phyloP scores from a whole-genome alignment of 2,329 filamentous ascomycete species.

The Juglanconis sp. region DNA sequence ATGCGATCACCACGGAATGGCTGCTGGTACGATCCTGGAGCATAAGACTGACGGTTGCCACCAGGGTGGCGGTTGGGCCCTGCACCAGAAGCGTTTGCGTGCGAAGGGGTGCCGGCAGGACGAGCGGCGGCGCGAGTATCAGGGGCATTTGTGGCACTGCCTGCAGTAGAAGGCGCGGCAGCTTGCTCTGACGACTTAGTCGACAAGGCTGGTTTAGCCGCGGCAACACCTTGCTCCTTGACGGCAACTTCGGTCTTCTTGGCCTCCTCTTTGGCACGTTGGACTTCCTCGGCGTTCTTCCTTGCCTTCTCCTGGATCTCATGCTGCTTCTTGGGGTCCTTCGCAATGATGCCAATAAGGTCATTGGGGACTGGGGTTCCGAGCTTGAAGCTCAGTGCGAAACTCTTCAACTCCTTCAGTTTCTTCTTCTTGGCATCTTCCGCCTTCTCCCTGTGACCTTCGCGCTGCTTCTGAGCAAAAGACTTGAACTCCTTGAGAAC shows the following conservation, averaged over 20 bases:
- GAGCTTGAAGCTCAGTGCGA: conserved; percentile 90
- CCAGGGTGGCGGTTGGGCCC: conserved; percentile 43
- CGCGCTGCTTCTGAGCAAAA: conserved; percentile 58
- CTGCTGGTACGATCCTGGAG: conserved; percentile 44
- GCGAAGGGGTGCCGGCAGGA: conserved; percentile 30
- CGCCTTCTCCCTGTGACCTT: conserved; percentile 53
- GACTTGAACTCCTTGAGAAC: conserved; percentile 62
- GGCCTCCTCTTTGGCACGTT: conserved; percentile 15
- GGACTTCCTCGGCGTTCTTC: conserved; percentile 66
- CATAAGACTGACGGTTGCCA: conserved; percentile 46
- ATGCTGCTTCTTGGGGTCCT: conserved; percentile 91
- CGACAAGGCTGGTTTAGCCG: conserved; percentile 24
- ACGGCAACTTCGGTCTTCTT: conserved; percentile 41
- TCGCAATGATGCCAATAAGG: conserved; percentile 90
- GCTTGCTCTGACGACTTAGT: conserved; percentile 31
- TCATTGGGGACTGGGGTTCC: conserved; percentile 89
- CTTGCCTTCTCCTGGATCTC: conserved; percentile 88
- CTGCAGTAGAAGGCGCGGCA: conserved; percentile 15
- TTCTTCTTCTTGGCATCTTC: conserved; percentile 85
- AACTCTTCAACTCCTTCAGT: conserved; percentile 91
- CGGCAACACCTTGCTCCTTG: conserved; percentile 51
- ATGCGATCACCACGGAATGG: conserved; percentile 43
- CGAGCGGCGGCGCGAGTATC: conserved; percentile 8
- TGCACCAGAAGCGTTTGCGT: conserved; percentile 23
- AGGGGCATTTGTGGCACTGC: conserved; percentile 28